Evolutionary conservation across 805 yeast genomes (phyloP).

Genomic region (Wickerhamomyces canadensis): DNA sequence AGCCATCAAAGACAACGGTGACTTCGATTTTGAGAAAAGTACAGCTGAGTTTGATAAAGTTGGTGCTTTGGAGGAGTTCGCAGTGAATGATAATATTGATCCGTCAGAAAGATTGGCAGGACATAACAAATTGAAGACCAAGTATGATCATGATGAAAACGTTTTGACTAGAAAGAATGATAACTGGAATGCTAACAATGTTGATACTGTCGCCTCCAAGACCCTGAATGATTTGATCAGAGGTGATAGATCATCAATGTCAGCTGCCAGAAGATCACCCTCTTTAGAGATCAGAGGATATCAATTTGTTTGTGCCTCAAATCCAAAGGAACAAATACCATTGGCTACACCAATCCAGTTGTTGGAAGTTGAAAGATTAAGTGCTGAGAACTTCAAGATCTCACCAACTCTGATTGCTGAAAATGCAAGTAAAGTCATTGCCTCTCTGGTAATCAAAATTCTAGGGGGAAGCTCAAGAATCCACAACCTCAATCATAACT

Average conservation of each 20-base stretch:
- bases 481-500: constrained; percentile 61
- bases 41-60: constrained; percentile 77
- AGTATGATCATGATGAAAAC: constrained; percentile 69
- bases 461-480: constrained; percentile 70
- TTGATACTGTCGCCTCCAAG: not conserved
- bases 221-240: not conserved
- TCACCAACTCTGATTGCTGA: constrained; percentile 46
- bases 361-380: constrained; percentile 63
- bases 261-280: constrained; percentile 13
- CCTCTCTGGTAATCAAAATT: constrained; percentile 50
- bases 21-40: constrained; percentile 83
- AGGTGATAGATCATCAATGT: constrained; percentile 13
- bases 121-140: constrained; percentile 53
- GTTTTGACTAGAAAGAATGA: constrained; percentile 28
- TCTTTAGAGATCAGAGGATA: constrained; percentile 9
- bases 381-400: constrained; percentile 48
- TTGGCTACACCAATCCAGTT: constrained; percentile 75
- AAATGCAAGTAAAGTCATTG: constrained; percentile 62
- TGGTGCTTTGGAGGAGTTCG: constrained; percentile 73
- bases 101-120: constrained; percentile 66
- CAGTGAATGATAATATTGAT: constrained; percentile 52
- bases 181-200: constrained; percentile 1
- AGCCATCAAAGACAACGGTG: constrained; percentile 45
- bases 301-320: constrained; percentile 10
- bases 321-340: constrained; percentile 35